Evolutionary conservation across 2,329 filamentous ascomycete genomes (phyloP).

Genomic region (Colletotrichum brevisporum): DNA sequence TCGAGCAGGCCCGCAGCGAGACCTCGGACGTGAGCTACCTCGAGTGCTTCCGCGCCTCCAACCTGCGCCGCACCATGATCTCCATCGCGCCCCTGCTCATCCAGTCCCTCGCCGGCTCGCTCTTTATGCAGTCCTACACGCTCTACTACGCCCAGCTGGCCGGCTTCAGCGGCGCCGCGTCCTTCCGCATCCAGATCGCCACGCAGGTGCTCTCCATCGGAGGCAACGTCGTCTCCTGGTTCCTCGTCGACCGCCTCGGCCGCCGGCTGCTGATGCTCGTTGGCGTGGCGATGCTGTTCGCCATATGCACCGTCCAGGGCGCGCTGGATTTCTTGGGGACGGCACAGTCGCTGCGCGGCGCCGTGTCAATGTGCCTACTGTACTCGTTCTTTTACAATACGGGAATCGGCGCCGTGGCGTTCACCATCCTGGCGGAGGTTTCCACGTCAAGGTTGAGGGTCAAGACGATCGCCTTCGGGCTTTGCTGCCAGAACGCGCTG

Average conservation of each 20-base stretch:
- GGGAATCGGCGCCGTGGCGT: slow-evolving; percentile 55
- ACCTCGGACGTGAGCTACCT: slow-evolving; percentile 53
- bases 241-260: slow-evolving; percentile 52
- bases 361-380: slow-evolving; percentile 52
- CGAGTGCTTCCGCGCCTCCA: slow-evolving; percentile 55
- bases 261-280: slow-evolving; percentile 52
- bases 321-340: slow-evolving; percentile 47
- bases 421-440: slow-evolving; percentile 53
- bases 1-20: slow-evolving; percentile 50
- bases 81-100: slow-evolving; percentile 52
- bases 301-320: slow-evolving; percentile 56
- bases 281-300: slow-evolving; percentile 48
- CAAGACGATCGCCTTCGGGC: slow-evolving; percentile 55
- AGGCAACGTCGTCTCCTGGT: slow-evolving; percentile 56
- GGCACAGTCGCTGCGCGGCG: slow-evolving; percentile 25
- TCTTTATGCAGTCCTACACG: slow-evolving; percentile 52
- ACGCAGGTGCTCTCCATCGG: slow-evolving; percentile 54
- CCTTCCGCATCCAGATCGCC: slow-evolving; percentile 54
- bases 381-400: slow-evolving; percentile 54
- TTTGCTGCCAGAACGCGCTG: slow-evolving; percentile 48
- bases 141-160: slow-evolving; percentile 59
- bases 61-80: slow-evolving; percentile 55
- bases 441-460: slow-evolving; percentile 52
- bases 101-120: slow-evolving; percentile 51
- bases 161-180: slow-evolving; percentile 51